Base-by-base conservation (phyloP, 139 green algal genomes). In the Picocystis salinarum region DNA sequence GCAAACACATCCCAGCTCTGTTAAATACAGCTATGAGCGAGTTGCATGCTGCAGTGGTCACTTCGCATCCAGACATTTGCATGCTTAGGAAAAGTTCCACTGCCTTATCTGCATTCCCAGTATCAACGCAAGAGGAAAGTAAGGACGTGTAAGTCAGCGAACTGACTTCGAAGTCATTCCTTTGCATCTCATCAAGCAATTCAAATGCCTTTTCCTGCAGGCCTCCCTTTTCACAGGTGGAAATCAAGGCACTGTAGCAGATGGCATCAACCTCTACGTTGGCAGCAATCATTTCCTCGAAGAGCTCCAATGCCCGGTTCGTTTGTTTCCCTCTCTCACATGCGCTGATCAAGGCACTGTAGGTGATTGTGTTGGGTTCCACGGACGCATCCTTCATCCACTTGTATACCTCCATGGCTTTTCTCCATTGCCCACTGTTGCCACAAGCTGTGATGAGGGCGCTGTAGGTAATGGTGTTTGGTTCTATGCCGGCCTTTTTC, bases 261-360 rank as follows among this genome's bases (percentile, higher is more conserved):
- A 19, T 50, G 10, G 33, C 28, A 9, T 58, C 30, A 3, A 46
- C n/a, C 18, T 48, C 4, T 15, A 64, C 39, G 23, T 41, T 44
- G 5, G 26, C 37, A 25, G 28, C 27, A 12, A 45, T 23, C 31
- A 50, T 36, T 30, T 46, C 33, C 3, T 58, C 29, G 23, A 58
- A 57, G 39, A 58, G 42, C 29, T 58, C 42, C 5, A 46, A 55
- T 12, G 72, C 71, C 28, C 57, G 45, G 48, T 61, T 45, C 31
- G 41, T 58, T 10, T 74, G 45, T 6, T 34, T 34, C 4, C 34
- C 33, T 20, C 40, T 25, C 40, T 55, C 66, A 51, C 67, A 77
- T 4, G 61, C 51, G 28, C 63, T 76, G 13, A 81, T 31, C 28
- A 79, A 40, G 13, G 50, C 46, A 44, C 66, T 79, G 34, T 61